Evolutionary conservation across 768 basidiomycete genomes (phyloP).

Genomic region (Pisolithus microcarpus): DNA sequence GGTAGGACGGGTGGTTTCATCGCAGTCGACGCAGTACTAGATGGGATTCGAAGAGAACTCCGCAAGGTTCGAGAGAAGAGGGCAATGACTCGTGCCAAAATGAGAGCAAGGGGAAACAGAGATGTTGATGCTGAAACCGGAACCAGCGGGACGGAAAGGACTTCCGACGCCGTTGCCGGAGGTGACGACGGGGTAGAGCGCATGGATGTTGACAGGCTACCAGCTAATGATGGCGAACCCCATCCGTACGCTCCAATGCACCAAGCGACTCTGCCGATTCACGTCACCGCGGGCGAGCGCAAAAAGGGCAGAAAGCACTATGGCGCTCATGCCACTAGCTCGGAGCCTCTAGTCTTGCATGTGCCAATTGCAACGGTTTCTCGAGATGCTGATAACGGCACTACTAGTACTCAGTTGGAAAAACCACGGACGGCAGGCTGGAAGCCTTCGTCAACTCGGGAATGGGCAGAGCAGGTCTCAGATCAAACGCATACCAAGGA

Average conservation of each 20-base stretch:
- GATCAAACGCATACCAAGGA: constrained; percentile 22
- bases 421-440: constrained; percentile 17
- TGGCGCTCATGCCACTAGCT: constrained; percentile 8
- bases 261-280: constrained; percentile 19
- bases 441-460: constrained; percentile 29
- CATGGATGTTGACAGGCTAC: constrained; percentile 24
- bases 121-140: constrained; percentile 6
- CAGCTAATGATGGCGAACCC: background rate
- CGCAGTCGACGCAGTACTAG: constrained; percentile 79
- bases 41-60: constrained; percentile 61
- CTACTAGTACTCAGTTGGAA: constrained; percentile 9
- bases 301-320: constrained; percentile 12
- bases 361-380: constrained; percentile 18
- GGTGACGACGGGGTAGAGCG: constrained; percentile 3
- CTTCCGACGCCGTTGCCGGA: constrained; percentile 2
- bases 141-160: constrained; percentile 1
- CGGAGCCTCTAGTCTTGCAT: constrained; percentile 23
- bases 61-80: constrained; percentile 25
- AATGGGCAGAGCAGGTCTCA: constrained; percentile 41
- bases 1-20: constrained; percentile 94
- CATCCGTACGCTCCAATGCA: constrained; percentile 1
- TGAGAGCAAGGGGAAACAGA: background rate
- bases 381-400: constrained; percentile 11
- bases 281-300: constrained; percentile 23
- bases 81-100: constrained; percentile 3